These are phyloP conservation scores for Penicillium bovifimosum DNA, from an alignment of 495 filamentous ascomycete genomes.

Conservation along the genomic window DNA sequence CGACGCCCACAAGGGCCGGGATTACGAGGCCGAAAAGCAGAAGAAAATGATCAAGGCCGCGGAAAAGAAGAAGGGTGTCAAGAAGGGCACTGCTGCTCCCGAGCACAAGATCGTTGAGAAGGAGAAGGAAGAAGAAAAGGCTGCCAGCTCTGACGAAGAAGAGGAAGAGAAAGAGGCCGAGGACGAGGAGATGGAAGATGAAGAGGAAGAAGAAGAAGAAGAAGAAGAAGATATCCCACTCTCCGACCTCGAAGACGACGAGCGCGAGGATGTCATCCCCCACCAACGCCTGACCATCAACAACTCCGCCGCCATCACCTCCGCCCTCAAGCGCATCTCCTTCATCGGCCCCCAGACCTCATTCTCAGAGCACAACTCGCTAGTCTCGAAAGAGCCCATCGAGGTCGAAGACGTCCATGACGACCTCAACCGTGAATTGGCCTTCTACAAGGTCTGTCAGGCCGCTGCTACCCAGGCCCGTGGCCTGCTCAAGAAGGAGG, in stretches of 20 bases:
- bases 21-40: slow-evolving; percentile 64
- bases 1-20: slow-evolving; percentile 59
- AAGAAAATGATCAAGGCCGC: slow-evolving; percentile 52
- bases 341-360: slow-evolving; percentile 49
- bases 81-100: slow-evolving; percentile 28
- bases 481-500: slow-evolving; percentile 69
- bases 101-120: slow-evolving; percentile 28
- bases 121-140: slow-evolving; percentile 24
- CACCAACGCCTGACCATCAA: slow-evolving; percentile 95
- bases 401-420: slow-evolving; percentile 69
- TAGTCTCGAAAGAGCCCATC: slow-evolving; percentile 49
- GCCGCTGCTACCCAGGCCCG: slow-evolving; percentile 69
- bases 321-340: slow-evolving; percentile 73
- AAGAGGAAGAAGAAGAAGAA: slow-evolving; percentile 42
- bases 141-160: slow-evolving; percentile 15
- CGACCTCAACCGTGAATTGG: slow-evolving; percentile 82
- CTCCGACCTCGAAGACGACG: slow-evolving; percentile 76
- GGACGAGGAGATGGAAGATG: slow-evolving; percentile 33
- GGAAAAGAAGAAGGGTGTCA: slow-evolving; percentile 49
- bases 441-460: slow-evolving; percentile 89
- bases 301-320: slow-evolving; percentile 79
- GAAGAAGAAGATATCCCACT: slow-evolving; percentile 67
- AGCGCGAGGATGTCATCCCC: slow-evolving; percentile 77
- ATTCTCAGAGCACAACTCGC: slow-evolving; percentile 61
- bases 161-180: slow-evolving; percentile 30